Evolutionary conservation across 129 eudicot species (phyloP).

Genomic region (Daucus carota): DH1_v3.0 NC_030385.2:6672001-6672500

Average conservation of each 20-base stretch:
- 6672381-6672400: not conserved
- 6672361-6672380: not conserved
- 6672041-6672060: no score
- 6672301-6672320: not conserved
- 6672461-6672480: constrained; percentile 51
- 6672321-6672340: not conserved
- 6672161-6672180: not conserved
- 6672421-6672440: constrained; percentile 10
- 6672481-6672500: constrained; percentile 98
- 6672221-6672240: not conserved
- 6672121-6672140: not conserved
- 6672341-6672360: not conserved
- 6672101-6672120: not conserved
- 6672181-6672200: not conserved
- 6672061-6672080: not conserved
- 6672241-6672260: not conserved
- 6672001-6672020: not conserved
- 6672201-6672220: no score
- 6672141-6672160: not conserved
- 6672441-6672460: constrained; percentile 34
- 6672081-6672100: not conserved
- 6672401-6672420: not conserved
- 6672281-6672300: not conserved
- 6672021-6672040: not conserved
- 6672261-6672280: no score